These are phyloP conservation scores for Eucalyptus sp. DNA, from an alignment of 345 rosid species.

Conservation along the genomic window DNA sequence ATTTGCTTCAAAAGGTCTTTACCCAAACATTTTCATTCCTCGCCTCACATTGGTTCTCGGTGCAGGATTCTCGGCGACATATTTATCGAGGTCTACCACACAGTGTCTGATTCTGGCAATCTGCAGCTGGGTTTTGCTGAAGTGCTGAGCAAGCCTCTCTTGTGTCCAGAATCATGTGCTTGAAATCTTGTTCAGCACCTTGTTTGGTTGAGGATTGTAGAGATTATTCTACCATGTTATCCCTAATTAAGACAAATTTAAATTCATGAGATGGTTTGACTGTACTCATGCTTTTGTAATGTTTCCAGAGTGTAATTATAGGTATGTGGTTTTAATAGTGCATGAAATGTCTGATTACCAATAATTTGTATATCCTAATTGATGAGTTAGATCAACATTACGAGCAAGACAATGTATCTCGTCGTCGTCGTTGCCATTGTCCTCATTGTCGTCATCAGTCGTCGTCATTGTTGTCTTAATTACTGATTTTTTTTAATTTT, in stretches of 20 bases:
- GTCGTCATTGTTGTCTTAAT: too few species aligned
- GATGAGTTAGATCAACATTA: neutral
- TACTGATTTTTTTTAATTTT: too few species aligned
- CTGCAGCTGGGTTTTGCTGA: constrained; percentile 53
- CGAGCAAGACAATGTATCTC: neutral
- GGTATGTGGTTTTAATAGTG: neutral
- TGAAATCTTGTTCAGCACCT: neutral
- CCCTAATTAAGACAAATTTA: neutral
- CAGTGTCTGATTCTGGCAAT: constrained; percentile 49
- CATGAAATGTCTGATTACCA: neutral
- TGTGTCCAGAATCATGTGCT: neutral
- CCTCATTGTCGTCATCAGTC: too few species aligned
- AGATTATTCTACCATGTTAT: neutral
- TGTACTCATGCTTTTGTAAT: neutral
- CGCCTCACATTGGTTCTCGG: neutral
- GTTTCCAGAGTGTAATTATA: neutral
- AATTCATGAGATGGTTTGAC: neutral
- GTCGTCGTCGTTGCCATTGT: accelerated
- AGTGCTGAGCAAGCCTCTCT: constrained; percentile 13
- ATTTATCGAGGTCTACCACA: constrained; percentile 74
- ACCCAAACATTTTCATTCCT: neutral
- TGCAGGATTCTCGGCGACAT: constrained; percentile 72
- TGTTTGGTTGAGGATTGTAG: neutral
- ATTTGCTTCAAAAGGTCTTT: neutral
- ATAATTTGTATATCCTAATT: neutral